Base-by-base conservation (phyloP, 768 basidiomycete species). In the Lentinula aciculospora region DNA sequence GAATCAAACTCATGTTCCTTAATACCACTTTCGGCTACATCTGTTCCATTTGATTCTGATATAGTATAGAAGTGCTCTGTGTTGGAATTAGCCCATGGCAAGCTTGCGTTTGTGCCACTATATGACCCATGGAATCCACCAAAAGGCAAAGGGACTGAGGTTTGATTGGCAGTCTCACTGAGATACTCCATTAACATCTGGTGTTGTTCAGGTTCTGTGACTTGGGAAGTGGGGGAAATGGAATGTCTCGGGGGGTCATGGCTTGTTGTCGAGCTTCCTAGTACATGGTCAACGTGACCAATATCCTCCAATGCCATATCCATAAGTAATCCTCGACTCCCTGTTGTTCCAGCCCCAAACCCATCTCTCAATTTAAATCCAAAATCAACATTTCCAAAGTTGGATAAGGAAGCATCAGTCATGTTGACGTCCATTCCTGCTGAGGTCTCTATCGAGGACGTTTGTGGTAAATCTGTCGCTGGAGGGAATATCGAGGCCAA, bases 141-240 rank as follows among this genome's bases (percentile, higher is more conserved):
- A 49, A 58, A 15, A 53, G 48, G 12, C 37, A 12, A 37, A 44
- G 48, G 50, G 21, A 27, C 50, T 19, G 25, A 34, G 44, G 42
- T 53, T 29, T 39, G 62, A 31, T 51, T 47, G 45, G 58, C 53
- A 12, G 60, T 60, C n/a, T 47, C 53, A 25, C 68, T 70, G 32
- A 74, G 58, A 53, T 74, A 71, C 34, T 66, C 69, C 28, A 73
- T 66, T 36, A 73, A 59, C 25, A 63, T 61, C 27, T 60, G 60
- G 7, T 54, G 49, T 4, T 32, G 48, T 31, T 53, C 23, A 36
- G 56, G 36, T 19, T 34, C 15, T 46, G 54, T 36, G 25, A 28
- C 42, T 19, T 36, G 40, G 4, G n/a, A 19, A 56, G n/a, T 13
- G 12, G 23, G 40, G 4, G n/a, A 19, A 56, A 21, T 13, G 12